A percentile compares a stretch with the other conserved stretches of the same genome.
Evolutionary conservation across 139 green algal genomes (phyloP).

Genomic region (Chlamydomonas applanata): DNA sequence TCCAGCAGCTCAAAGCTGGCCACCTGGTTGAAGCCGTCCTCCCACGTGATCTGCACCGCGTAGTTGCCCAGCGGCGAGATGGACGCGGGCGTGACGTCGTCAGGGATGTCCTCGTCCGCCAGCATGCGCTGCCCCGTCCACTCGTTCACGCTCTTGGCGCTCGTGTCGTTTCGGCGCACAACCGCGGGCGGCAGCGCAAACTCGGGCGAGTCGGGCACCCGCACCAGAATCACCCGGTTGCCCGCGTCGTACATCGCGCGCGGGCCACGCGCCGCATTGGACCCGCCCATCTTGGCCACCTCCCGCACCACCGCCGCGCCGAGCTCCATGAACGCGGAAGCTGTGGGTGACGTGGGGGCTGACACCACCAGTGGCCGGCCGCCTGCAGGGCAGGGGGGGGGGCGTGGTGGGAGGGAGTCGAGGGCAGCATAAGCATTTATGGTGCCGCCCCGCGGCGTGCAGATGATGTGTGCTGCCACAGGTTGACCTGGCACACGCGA

Average conservation of each 20-base stretch:
- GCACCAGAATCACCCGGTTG: not conserved
- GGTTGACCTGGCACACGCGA: not conserved
- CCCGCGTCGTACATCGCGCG: slow-evolving; percentile 8
- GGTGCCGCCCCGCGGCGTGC: too few species aligned
- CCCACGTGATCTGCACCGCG: slow-evolving; percentile 85
- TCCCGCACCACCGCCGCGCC: slow-evolving; percentile 91
- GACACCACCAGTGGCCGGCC: slow-evolving; percentile 86
- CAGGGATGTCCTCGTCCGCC: slow-evolving; percentile 51
- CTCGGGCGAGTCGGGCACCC: slow-evolving; percentile 44
- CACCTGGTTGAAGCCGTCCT: slow-evolving; percentile 89
- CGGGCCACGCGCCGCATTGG: slow-evolving; percentile 8
- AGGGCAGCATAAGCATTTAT: too few species aligned
- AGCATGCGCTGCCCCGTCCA: slow-evolving; percentile 76
- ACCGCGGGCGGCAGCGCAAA: slow-evolving; percentile 75
- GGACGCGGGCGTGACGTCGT: slow-evolving; percentile 68
- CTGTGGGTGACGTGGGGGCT: slow-evolving; percentile 67
- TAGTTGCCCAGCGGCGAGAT: slow-evolving; percentile 94
- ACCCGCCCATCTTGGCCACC: slow-evolving; percentile 76
- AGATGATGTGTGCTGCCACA: too few species aligned
- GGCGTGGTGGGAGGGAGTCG: not conserved
- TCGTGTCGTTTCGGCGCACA: slow-evolving; percentile 89
- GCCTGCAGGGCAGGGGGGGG: slow-evolving; percentile 31
- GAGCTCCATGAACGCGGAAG: slow-evolving; percentile 78
- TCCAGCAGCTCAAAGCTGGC: slow-evolving; percentile 37
- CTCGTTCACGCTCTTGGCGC: slow-evolving; percentile 77